Percentiles rank a stretch among this genome's conserved stretches.
These are phyloP conservation scores for Penicillium sp. DNA, from an alignment of 2,329 filamentous ascomycete species.

Conservation along the genomic window DNA sequence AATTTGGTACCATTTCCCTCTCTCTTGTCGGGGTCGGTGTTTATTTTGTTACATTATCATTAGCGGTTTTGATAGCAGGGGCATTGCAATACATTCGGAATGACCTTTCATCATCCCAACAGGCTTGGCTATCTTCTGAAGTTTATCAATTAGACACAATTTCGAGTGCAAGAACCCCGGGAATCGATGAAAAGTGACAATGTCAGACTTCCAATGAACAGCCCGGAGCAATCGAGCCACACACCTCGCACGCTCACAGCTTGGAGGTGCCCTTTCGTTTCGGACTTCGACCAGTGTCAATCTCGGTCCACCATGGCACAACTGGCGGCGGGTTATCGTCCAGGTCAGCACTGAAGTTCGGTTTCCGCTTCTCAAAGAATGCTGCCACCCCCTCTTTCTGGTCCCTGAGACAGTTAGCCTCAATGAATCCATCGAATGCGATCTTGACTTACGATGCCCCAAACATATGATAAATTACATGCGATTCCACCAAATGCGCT, in stretches of 20 bases:
- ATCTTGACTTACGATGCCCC: slow-evolving; percentile 26
- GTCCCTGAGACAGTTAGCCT: slow-evolving; percentile 49
- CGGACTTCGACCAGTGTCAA: slow-evolving; percentile 44
- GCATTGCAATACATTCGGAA: slow-evolving; percentile 22
- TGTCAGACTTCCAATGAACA: too few species aligned
- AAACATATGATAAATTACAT: slow-evolving; percentile 43
- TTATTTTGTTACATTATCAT: slow-evolving; percentile 24
- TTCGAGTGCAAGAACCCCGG: too few species aligned
- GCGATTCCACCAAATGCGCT: slow-evolving; percentile 66
- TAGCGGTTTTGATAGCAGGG: slow-evolving; percentile 25
- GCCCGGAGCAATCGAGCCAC: too few species aligned
- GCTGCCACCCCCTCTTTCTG: slow-evolving; percentile 67
- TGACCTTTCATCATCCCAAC: slow-evolving; percentile 15
- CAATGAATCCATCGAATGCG: not conserved
- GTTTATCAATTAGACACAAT: too few species aligned
- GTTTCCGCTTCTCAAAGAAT: slow-evolving; percentile 69
- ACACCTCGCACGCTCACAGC: slow-evolving; percentile 15
- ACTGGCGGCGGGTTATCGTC: slow-evolving; percentile 59
- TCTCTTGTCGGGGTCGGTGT: slow-evolving; percentile 23
- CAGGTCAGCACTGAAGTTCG: slow-evolving; percentile 63
- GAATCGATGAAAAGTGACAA: not conserved
- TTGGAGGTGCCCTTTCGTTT: slow-evolving; percentile 26
- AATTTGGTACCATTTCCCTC: slow-evolving; percentile 13
- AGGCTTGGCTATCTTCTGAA: too few species aligned
- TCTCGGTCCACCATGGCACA: slow-evolving; percentile 69